phyloP scores from a whole-genome alignment of 139 green algal genomes.

The Closterium sp. region DNA sequence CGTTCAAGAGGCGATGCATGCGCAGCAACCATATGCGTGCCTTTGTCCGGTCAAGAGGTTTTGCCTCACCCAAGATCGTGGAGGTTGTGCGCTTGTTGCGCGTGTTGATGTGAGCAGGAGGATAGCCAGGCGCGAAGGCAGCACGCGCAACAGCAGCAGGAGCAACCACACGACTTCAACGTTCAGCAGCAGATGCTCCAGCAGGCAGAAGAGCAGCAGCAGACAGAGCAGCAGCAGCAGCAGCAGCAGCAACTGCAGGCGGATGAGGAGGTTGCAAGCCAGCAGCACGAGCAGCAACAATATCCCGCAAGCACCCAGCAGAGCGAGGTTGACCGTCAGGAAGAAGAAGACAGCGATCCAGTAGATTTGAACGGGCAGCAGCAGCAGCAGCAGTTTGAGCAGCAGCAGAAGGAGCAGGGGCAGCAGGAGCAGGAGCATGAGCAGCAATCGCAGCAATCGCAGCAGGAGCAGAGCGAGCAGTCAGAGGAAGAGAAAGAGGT shows the following conservation, averaged over 20 bases:
- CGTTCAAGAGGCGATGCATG: too few species aligned
- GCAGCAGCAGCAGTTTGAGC: neutral
- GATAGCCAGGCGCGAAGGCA: neutral
- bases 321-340: neutral
- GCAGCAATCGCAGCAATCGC: neutral
- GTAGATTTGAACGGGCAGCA: neutral
- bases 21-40: too few species aligned
- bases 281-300: neutral
- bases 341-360: neutral
- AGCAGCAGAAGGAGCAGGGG: neutral
- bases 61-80: too few species aligned
- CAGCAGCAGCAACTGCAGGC: neutral
- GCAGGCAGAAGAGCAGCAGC: too few species aligned
- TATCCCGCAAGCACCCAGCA: neutral
- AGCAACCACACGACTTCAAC: too few species aligned
- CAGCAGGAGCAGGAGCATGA: neutral
- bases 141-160: neutral
- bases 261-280: neutral
- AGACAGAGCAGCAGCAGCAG: too few species aligned
- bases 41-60: too few species aligned
- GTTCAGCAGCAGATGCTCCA: too few species aligned
- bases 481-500: neutral
- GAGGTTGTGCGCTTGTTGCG: neutral
- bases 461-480: neutral
- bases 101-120: neutral